These are phyloP conservation scores for Vigna angularis DNA, from an alignment of 306 rosid species.

Conservation along the genomic window DNA sequence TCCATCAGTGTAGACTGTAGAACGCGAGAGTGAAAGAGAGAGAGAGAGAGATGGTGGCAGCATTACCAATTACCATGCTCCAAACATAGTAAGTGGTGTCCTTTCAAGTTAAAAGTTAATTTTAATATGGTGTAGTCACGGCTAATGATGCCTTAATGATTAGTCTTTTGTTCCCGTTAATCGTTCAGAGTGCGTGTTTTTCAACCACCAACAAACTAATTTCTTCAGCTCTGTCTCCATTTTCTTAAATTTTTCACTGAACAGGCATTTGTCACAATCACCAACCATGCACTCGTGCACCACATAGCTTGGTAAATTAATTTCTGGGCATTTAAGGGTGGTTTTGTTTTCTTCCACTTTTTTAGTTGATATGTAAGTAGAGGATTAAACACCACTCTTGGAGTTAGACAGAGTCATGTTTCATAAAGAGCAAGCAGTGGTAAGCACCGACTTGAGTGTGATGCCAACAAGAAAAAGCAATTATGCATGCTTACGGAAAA, in stretches of 20 bases:
- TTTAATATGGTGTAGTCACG: conserved; percentile 39
- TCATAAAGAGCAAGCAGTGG: conserved; percentile 46
- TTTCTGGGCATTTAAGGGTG: conserved; percentile 6
- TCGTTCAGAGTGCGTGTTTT: conserved; percentile 31
- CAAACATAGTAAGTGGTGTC: conserved; percentile 38
- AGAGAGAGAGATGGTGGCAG: conserved; percentile 35
- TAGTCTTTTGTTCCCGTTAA: conserved; percentile 33
- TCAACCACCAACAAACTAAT: conserved; percentile 45
- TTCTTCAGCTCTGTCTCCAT: conserved; percentile 3
- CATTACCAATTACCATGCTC: conserved; percentile 48
- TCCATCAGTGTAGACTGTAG: conserved; percentile 43
- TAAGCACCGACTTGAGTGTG: conserved; percentile 42
- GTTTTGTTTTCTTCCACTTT: conserved; percentile 30
- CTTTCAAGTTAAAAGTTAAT: conserved; percentile 46
- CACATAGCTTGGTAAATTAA: conserved; percentile 20
- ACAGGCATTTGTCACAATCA: conserved; percentile 21
- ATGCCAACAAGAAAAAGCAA: conserved; percentile 40
- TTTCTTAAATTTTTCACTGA: conserved; percentile 27
- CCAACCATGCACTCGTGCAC: background rate
- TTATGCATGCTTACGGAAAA: conserved; percentile 11
- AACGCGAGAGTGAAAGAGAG: conserved; percentile 38
- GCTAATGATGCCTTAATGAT: conserved; percentile 47
- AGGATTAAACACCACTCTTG: conserved; percentile 38
- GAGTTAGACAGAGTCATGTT: conserved; percentile 40
- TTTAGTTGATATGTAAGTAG: conserved; percentile 30